Evolutionary conservation across 805 yeast genomes (phyloP).

Genomic region (Candida oleophila): DNA sequence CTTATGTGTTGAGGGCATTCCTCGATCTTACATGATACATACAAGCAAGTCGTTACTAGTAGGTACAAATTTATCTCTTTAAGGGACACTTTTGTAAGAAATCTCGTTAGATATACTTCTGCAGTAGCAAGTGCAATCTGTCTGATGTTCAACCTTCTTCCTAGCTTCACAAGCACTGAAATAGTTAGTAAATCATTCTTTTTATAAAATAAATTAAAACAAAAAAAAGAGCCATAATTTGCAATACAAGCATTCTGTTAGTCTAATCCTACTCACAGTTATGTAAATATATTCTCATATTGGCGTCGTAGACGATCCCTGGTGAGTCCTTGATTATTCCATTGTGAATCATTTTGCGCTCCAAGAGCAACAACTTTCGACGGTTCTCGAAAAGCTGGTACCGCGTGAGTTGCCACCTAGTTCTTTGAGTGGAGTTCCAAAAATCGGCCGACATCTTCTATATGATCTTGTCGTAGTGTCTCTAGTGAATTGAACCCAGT

Average conservation of each 20-base stretch:
- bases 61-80: conserved; percentile 82
- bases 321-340: conserved; percentile 44
- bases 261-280: conserved; percentile 28
- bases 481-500: not conserved
- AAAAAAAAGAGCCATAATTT: too few species aligned
- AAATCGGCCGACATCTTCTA: conserved; percentile 70
- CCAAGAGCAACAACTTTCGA: conserved; percentile 39
- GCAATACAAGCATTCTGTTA: too few species aligned
- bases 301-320: conserved; percentile 51
- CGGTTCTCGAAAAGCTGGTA: conserved; percentile 51
- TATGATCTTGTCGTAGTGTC: not conserved
- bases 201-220: too few species aligned
- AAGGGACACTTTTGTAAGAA: conserved; percentile 67
- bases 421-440: conserved; percentile 83
- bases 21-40: conserved; percentile 90
- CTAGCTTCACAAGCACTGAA: conserved; percentile 63
- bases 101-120: conserved; percentile 79
- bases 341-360: conserved; percentile 42
- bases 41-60: conserved; percentile 79
- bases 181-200: conserved; percentile 9
- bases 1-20: conserved; percentile 95
- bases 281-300: conserved; percentile 77
- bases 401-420: conserved; percentile 76
- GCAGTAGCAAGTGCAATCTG: conserved; percentile 89
- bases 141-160: conserved; percentile 72